phyloP scores from a whole-genome alignment of 441 rosid genomes.

The Gossypium gossypioides region DNA sequence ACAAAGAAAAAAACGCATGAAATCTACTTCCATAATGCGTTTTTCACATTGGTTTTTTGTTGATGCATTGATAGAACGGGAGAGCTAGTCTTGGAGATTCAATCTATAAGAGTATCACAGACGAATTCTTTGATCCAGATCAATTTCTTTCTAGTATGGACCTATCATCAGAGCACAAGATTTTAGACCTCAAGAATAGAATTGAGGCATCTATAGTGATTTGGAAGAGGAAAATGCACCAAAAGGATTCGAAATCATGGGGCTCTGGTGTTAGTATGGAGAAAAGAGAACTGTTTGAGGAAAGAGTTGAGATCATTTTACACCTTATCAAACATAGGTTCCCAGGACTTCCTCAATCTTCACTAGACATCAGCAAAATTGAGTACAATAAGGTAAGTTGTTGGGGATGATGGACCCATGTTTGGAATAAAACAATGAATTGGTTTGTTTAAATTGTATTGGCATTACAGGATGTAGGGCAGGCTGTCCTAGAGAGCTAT shows the following conservation, averaged over 20 bases:
- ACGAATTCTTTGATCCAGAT: conserved; percentile 70
- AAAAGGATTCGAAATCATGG: conserved; percentile 83
- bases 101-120: conserved; percentile 57
- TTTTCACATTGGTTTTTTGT: neutral
- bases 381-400: conserved; percentile 58
- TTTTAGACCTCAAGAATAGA: conserved; percentile 78
- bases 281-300: conserved; percentile 85
- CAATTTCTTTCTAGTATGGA: conserved; percentile 64
- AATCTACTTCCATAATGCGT: neutral
- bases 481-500: conserved; percentile 82
- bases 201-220: conserved; percentile 85
- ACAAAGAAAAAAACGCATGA: neutral
- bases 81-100: conserved; percentile 87
- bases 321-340: conserved; percentile 69
- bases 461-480: conserved; percentile 67
- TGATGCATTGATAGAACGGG: conserved; percentile 48
- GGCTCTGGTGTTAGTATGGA: conserved; percentile 74
- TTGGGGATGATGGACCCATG: neutral
- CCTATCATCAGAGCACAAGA: conserved; percentile 77
- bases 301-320: conserved; percentile 81
- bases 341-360: conserved; percentile 81
- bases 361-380: conserved; percentile 86
- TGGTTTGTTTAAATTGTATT: neutral
- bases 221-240: conserved; percentile 83
- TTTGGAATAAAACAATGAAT: neutral